Evolutionary conservation across 805 yeast genomes (phyloP), one percentile per base, ranked within the genome.

Genomic region (Cyberlindnera subsufficiens): DNA sequence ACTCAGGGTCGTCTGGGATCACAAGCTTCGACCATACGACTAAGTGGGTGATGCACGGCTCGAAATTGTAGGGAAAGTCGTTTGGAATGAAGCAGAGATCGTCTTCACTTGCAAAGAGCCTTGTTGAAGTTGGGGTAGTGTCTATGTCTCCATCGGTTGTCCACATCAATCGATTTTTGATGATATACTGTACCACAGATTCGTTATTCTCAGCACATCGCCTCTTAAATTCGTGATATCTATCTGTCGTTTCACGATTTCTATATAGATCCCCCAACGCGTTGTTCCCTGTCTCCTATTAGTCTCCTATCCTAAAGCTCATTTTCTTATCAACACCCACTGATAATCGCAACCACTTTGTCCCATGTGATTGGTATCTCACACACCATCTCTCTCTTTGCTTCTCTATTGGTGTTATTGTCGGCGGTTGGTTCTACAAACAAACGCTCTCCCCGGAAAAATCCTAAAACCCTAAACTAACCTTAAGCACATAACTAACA

Each of bases 41-140:
- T 14, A 83, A 55, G 59, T 84, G 91, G 5, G 62, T 59, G 5
- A 82, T 69, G 35, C 67, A 68, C 0, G 56, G 48, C 31, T 71
- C 78, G 46, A 82, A 74, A 51, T 74, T 71, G 62, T 85, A 85
- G 0, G 89, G 89, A 61, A 80, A 85, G 46, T 78, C 80, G 56
- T 85, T 85, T 13, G 30, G 20, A 16, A 77, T 61, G 29, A 80
- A 64, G 34, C 65, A 57, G 29, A 62, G 58, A 30, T 74, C 72
- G 10, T 46, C 44, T 6, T 63, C 55, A 15, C 53, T 40, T 1
- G 55, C 44, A 43, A 66, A 58, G 41, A 51, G 39, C 42, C 46
- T 6, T 46, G 52, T 10, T 50, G 60, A 45, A 11, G 30, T 9
- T 5, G 61, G 58, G 6, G n/a, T 37, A 1, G 44, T 16, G 17